These are phyloP conservation scores for Pythium utonaiense DNA, from an alignment of 352 stramenopile genomes.

Conservation along the genomic window DNA sequence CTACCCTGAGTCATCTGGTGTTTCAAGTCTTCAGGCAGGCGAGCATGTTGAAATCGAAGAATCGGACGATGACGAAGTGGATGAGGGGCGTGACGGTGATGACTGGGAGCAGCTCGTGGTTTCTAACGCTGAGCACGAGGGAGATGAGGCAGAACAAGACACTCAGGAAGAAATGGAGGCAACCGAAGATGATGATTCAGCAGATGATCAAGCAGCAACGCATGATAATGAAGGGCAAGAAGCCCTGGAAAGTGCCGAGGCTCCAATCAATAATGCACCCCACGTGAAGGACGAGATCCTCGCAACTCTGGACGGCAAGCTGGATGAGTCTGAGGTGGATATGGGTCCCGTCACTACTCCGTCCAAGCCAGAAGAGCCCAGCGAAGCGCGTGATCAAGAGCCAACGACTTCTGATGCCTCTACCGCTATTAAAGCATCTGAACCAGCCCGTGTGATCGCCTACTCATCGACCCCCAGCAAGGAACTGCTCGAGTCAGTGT, in stretches of 20 bases:
- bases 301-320: background rate
- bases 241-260: background rate
- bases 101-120: background rate
- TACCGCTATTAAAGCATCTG: background rate
- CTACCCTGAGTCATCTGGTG: too few species aligned
- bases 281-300: background rate
- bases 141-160: background rate
- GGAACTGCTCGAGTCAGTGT: constrained; percentile 15
- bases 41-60: background rate
- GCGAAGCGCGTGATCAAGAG: background rate
- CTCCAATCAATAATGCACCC: background rate
- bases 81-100: background rate
- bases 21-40: too few species aligned
- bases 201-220: background rate
- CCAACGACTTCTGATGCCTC: background rate
- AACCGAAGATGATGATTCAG: constrained; percentile 1
- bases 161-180: background rate
- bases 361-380: background rate
- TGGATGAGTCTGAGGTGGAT: background rate
- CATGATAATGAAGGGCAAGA: background rate
- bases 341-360: background rate
- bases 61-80: background rate
- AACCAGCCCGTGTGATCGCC: background rate
- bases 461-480: constrained; percentile 16
- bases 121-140: background rate